Base-by-base conservation (phyloP, 257 asterid genomes). In the Nicotiana obtusifolia region DNA sequence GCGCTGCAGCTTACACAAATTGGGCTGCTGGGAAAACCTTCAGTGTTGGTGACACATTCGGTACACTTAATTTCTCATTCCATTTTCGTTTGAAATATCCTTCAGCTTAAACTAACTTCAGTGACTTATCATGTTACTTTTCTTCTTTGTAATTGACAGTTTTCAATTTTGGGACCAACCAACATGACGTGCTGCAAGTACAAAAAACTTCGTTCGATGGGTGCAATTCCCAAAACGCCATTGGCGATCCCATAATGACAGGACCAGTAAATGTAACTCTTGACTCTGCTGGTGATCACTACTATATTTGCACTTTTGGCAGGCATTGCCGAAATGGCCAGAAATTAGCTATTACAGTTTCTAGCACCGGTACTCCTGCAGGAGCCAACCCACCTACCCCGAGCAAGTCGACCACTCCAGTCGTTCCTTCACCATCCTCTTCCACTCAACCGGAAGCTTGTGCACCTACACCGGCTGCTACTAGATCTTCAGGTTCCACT, bases 21-120 rank as follows among this genome's bases (percentile, higher is more conserved):
- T 89, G 90, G 93, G 88, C 84, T 80, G 57, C 90, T 0, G 69
- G 61, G 24, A 84, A 81, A 81, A 85, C 78, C 0, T 90, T 90
- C 86, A 13, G 11, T 9, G 81, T 88, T 26, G 91, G 90, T 4
- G 91, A 86, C 76, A 82, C 56, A 54, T 56, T 89, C 68, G 88
- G 89, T 89, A 65, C 14, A 4, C n/a, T 33, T 35, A n/a, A 13
- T 17, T 56, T 81, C 22, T 53, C 52, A 7, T 6, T 52, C 4
- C 35, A 6, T 8, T 28, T 30, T 0, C 16, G 0, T 14, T 26
- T 22, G n/a, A n/a, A 4, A 7, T 14, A 77, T 22, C 33, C 5
- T 22, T 30, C 9, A 56, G 5, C 6, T 53, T 13, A 17, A 31
- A 19, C 11, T 60, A 60, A 22, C 44, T 64, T 37, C 15, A 2